Evolutionary conservation across 345 rosid genomes (phyloP).

Genomic region (Brassica cretica): DNA sequence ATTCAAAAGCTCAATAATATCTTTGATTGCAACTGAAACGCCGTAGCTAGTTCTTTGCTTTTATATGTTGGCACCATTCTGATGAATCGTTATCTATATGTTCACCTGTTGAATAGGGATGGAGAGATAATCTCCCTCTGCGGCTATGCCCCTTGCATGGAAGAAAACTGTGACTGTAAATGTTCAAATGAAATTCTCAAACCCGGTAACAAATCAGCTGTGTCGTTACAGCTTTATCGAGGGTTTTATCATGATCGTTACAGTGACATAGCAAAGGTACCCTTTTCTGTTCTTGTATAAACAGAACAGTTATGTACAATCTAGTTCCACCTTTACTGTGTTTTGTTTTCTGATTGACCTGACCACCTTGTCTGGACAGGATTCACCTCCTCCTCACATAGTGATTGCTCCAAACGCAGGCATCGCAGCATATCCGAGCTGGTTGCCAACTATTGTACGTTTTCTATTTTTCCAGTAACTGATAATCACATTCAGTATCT

Average conservation of each 20-base stretch:
- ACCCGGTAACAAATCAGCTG: conserved; percentile 26
- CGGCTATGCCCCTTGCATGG: conserved; percentile 55
- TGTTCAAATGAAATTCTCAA: conserved; percentile 36
- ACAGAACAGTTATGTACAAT: neutral
- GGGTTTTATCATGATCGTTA: conserved; percentile 82
- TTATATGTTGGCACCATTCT: neutral
- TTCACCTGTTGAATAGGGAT: conserved; percentile 48
- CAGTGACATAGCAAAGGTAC: conserved; percentile 54
- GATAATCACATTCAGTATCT: neutral
- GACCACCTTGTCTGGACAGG: conserved; percentile 42
- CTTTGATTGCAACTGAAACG: neutral
- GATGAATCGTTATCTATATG: neutral
- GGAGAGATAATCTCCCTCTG: conserved; percentile 55
- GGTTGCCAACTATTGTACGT: conserved; percentile 80
- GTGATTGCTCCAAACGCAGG: conserved; percentile 89
- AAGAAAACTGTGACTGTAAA: conserved; percentile 61
- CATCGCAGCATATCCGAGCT: conserved; percentile 78
- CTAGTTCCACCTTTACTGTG: neutral
- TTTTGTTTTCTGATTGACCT: conserved; percentile 17
- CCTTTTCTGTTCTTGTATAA: neutral
- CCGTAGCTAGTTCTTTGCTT: neutral
- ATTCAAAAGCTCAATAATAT: neutral
- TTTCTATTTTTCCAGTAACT: neutral
- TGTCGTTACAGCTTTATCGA: conserved; percentile 59
- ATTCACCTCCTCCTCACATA: conserved; percentile 59